A percentile compares a stretch with the other conserved stretches of the same genome.
Evolutionary conservation across 495 filamentous ascomycete genomes (phyloP).

Genomic region (Annulohypoxylon stygium): DNA sequence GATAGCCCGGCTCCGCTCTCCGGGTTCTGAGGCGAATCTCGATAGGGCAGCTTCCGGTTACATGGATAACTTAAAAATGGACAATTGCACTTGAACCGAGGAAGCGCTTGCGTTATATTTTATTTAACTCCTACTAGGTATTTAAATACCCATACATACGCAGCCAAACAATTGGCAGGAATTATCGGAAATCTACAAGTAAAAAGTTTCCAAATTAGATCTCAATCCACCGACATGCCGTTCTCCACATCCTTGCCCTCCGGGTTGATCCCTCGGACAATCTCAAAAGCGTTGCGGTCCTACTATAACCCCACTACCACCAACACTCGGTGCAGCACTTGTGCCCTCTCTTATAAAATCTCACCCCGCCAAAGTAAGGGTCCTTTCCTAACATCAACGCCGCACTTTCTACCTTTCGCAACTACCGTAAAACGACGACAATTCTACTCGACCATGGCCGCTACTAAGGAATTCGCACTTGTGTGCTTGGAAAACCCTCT

Average conservation of each 20-base stretch:
- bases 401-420: conserved; percentile 15
- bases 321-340: conserved; percentile 17
- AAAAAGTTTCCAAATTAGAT: background rate
- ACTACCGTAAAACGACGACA: conserved; percentile 17
- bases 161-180: background rate
- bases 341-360: conserved; percentile 41
- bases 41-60: conserved; percentile 11
- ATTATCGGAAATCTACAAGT: conserved; percentile 1
- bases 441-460: conserved; percentile 69
- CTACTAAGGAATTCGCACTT: conserved; percentile 81
- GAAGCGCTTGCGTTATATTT: background rate
- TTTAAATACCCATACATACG: background rate
- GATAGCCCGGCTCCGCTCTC: conserved; percentile 26
- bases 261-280: conserved; percentile 47
- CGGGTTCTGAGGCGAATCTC: conserved; percentile 8
- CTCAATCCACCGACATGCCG: conserved; percentile 28
- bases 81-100: background rate
- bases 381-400: conserved; percentile 25
- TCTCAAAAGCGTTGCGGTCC: conserved; percentile 42
- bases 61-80: conserved; percentile 12
- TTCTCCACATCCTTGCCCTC: conserved; percentile 36
- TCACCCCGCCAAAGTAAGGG: conserved; percentile 46
- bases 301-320: conserved; percentile 46
- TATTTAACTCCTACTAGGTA: background rate
- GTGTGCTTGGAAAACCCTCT: conserved; percentile 96